Percentiles rank a stretch among this genome's conserved stretches.
Conservation (phyloP, 768 basidiomycete genomes). For the Tylopilus plumbeoviolaceoides region DNA sequence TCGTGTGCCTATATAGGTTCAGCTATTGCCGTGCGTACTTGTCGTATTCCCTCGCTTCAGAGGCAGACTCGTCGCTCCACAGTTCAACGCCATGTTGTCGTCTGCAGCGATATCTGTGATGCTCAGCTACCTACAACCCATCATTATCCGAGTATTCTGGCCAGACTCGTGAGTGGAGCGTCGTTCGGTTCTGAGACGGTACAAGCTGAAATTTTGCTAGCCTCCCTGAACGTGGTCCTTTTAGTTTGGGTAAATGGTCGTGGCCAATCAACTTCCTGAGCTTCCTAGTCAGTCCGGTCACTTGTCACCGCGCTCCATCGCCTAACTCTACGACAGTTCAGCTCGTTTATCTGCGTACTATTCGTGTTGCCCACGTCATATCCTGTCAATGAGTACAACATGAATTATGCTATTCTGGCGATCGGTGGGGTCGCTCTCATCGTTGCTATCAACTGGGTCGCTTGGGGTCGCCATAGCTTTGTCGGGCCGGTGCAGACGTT, state of each 20-base stretch:
- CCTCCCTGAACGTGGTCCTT: constrained; percentile 46
- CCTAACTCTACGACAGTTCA: constrained; percentile 36
- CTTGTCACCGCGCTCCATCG: not conserved
- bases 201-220: constrained; percentile 23
- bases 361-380: constrained; percentile 54
- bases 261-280: constrained; percentile 48
- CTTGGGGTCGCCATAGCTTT: constrained; percentile 46
- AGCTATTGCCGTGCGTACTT: constrained; percentile 43
- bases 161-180: constrained; percentile 38
- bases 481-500: constrained; percentile 42
- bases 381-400: constrained; percentile 46
- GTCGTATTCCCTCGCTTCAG: not conserved
- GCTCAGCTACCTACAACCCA: constrained; percentile 55
- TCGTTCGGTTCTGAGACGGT: not conserved
- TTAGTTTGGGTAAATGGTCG: constrained; percentile 49
- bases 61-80: not conserved
- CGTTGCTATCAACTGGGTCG: constrained; percentile 43
- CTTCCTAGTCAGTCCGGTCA: constrained; percentile 35
- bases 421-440: constrained; percentile 44
- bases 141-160: constrained; percentile 57
- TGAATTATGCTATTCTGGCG: constrained; percentile 57
- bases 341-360: constrained; percentile 48
- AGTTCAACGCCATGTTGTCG: constrained; percentile 55
- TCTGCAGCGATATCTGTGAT: constrained; percentile 56
- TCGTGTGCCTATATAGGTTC: constrained; percentile 59